Base-by-base conservation (phyloP, 352 stramenopile genomes). In the Globisporangium alternatum region DNA sequence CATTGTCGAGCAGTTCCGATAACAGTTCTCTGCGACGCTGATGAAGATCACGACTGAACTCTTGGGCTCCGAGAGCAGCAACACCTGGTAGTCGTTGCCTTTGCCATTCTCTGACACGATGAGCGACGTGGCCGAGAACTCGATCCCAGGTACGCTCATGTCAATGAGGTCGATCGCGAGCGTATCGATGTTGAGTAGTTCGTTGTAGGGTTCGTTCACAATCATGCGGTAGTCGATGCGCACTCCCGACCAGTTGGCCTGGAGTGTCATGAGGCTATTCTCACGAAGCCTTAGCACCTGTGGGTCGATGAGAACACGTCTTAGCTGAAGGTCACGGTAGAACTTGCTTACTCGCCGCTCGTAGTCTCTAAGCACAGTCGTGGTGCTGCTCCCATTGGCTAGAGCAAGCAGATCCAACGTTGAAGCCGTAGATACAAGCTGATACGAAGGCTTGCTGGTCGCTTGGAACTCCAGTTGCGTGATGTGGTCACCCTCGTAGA, bases 11-110 rank as follows among this genome's bases (percentile, higher is more conserved):
- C 82, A 91, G 5, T 54, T 22, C 2, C 85, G 81, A 54, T 91
- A 93, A 67, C 85, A 93, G 12, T 75, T 75, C 0, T 68, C 80
- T 12, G 70, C 57, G 2, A 82, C 78, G 41, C 84, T 71, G 15
- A 93, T 67, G 2, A 54, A 33, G 2, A 93, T 68, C 7, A 53
- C 44, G 8, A 91, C 82, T 8, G 81, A 54, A 28, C 70, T 60
- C 13, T 70, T 91, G 7, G 85, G 85, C 56, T 91, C 78, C 0
- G 82, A 89, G 0, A 88, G 69, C 35, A 93, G 35, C 5, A 90
- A 56, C 9, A 91, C 75, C 59, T 93, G 82, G 55, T 89, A 93
- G 56, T 91, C 80, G 33, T 91, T 91, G 2, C 72, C 80, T 44
- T 81, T 79, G 0, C 85, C 85, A 1, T 79, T 70, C 60, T 93